These are phyloP conservation scores for Zygotorulaspora florentina DNA, from an alignment of 805 yeast genomes.

Conservation along the genomic window DNA sequence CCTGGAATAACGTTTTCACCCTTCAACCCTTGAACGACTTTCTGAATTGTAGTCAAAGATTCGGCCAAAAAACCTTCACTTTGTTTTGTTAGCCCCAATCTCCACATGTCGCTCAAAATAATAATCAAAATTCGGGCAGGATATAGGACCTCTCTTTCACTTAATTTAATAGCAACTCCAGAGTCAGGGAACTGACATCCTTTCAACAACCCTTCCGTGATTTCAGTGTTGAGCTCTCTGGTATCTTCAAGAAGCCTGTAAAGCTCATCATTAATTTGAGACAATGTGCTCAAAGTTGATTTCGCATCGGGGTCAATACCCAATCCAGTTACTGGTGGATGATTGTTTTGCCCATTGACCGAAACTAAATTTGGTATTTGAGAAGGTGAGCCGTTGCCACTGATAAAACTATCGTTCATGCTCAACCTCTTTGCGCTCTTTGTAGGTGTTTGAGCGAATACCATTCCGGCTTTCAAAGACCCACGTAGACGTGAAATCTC, in stretches of 20 bases:
- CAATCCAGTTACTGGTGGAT: conserved; percentile 14
- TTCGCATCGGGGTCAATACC: conserved; percentile 39
- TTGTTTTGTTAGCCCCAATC: conserved; percentile 88
- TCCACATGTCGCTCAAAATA: conserved; percentile 95
- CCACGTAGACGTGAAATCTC: conserved; percentile 45
- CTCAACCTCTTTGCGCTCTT: conserved; percentile 32
- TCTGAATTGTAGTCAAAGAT: conserved; percentile 81
- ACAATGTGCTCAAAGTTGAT: conserved; percentile 44
- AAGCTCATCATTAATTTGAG: conserved; percentile 71
- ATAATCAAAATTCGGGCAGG: conserved; percentile 94
- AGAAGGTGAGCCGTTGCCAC: conserved; percentile 20
- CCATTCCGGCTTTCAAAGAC: conserved; percentile 32
- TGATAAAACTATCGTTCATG: conserved; percentile 29
- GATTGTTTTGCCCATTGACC: conserved; percentile 13
- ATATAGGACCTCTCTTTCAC: conserved; percentile 87
- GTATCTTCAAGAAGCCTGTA: conserved; percentile 69
- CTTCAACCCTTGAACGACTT: conserved; percentile 68
- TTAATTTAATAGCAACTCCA: conserved; percentile 74
- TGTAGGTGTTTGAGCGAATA: conserved; percentile 35
- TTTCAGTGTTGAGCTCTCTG: conserved; percentile 69
- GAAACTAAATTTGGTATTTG: conserved; percentile 21
- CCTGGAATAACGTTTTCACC: conserved; percentile 85
- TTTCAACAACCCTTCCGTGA: conserved; percentile 78
- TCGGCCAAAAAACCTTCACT: conserved; percentile 88
- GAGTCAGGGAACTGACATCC: conserved; percentile 83